A percentile compares a stretch with the other conserved stretches of the same genome.
Evolutionary conservation across 805 yeast genomes (phyloP).

Genomic region (Candida michaelii): DNA sequence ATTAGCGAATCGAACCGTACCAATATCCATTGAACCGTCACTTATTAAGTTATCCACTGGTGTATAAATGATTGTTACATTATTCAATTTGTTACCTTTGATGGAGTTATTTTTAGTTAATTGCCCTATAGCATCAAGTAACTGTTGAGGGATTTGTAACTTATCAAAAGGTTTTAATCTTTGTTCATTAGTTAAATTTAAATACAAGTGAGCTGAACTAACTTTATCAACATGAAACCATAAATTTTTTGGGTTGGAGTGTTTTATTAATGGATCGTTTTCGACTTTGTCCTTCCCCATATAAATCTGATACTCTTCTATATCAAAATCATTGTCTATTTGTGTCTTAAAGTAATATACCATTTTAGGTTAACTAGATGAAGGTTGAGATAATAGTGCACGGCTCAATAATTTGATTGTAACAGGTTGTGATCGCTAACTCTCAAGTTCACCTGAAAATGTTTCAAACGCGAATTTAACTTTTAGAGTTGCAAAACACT

Average conservation of each 20-base stretch:
- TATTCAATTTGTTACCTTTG: slow-evolving; percentile 68
- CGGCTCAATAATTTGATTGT: no score
- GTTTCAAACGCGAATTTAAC: slow-evolving; percentile 6
- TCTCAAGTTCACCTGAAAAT: slow-evolving; percentile 1
- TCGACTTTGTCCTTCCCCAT: slow-evolving; percentile 79
- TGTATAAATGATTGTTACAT: slow-evolving; percentile 66
- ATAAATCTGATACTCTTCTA: slow-evolving; percentile 40
- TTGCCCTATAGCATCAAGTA: slow-evolving; percentile 57
- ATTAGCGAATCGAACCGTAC: slow-evolving; percentile 74
- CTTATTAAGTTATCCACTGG: slow-evolving; percentile 71
- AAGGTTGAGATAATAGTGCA: not conserved
- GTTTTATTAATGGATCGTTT: slow-evolving; percentile 52
- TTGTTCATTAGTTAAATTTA: slow-evolving; percentile 42
- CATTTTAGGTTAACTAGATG: slow-evolving; percentile 18
- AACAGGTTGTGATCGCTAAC: no score
- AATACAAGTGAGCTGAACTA: slow-evolving; percentile 76
- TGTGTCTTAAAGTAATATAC: slow-evolving; percentile 31
- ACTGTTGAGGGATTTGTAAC: slow-evolving; percentile 37
- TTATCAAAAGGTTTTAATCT: slow-evolving; percentile 37
- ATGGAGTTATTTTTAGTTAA: slow-evolving; percentile 77
- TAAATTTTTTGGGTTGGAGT: slow-evolving; percentile 63
- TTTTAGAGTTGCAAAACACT: slow-evolving; percentile 3
- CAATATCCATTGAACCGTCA: slow-evolving; percentile 71
- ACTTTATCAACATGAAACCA: slow-evolving; percentile 84
- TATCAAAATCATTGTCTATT: slow-evolving; percentile 21